phyloP scores from a whole-genome alignment of 2,329 filamentous ascomycete genomes.

The Neonectria faginata region DNA sequence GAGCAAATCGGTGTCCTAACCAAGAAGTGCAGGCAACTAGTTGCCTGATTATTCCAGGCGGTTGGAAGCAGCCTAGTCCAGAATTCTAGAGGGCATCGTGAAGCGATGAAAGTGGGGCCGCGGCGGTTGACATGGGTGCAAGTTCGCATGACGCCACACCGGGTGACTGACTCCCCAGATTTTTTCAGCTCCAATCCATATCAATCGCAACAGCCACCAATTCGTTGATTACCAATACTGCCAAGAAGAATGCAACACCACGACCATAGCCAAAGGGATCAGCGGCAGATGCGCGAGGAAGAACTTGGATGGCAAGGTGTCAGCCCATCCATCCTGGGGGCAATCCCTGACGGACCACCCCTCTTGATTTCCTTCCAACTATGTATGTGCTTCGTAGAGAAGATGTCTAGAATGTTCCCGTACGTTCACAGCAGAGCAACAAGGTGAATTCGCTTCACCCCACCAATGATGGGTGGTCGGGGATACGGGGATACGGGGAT shows the following conservation, averaged over 20 bases:
- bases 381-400: too few species aligned
- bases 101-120: constrained; percentile 22
- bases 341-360: background rate
- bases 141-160: constrained; percentile 31
- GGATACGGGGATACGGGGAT: background rate
- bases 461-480: constrained; percentile 3
- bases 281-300: constrained; percentile 14
- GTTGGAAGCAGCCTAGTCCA: too few species aligned
- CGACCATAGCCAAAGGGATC: constrained; percentile 26
- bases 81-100: background rate
- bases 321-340: background rate
- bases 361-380: background rate
- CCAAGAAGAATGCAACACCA: constrained; percentile 35
- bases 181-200: constrained; percentile 21
- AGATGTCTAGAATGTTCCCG: constrained; percentile 42
- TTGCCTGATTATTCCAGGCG: too few species aligned
- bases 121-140: background rate
- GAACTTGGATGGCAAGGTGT: background rate
- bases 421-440: constrained; percentile 26
- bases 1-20: background rate
- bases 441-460: background rate
- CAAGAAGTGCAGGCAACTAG: background rate
- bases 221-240: constrained; percentile 31
- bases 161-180: constrained; percentile 26
- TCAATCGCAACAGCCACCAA: constrained; percentile 26